A percentile compares a stretch with the other conserved stretches of the same genome.
Evolutionary conservation across 257 asterid species (phyloP).

Genomic region (Thymus mandschuricus): DNA sequence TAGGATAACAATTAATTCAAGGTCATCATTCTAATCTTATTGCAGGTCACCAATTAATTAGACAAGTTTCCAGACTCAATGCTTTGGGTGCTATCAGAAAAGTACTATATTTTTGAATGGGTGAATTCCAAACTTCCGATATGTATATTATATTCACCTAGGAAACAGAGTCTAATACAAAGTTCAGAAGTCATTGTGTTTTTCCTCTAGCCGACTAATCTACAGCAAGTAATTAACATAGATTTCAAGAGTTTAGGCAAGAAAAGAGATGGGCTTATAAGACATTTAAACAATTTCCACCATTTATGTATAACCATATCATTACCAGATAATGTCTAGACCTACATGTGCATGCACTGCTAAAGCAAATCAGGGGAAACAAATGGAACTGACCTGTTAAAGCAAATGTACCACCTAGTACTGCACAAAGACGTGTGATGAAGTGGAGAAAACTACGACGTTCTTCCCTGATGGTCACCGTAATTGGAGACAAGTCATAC

Average conservation of each 20-base stretch:
- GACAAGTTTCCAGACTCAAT: too few relatives aligned
- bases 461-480: constrained; percentile 96
- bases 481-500: constrained; percentile 96
- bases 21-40: too few relatives aligned
- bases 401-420: constrained; percentile 98
- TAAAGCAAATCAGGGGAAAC: constrained; percentile 27
- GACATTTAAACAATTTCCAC: neutral
- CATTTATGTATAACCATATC: constrained; percentile 2
- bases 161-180: neutral
- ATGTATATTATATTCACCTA: neutral
- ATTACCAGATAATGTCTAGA: constrained; percentile 21
- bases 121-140: neutral
- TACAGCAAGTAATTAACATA: neutral
- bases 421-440: constrained; percentile 96
- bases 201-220: neutral
- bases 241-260: constrained; percentile 15
- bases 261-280: neutral
- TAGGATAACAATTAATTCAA: too few relatives aligned
- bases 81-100: too few relatives aligned
- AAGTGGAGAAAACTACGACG: constrained; percentile 98
- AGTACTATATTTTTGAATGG: neutral
- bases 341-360: constrained; percentile 5
- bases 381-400: constrained; percentile 68
- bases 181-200: neutral
- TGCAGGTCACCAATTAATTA: too few relatives aligned